Evolutionary conservation across 2,329 filamentous ascomycete species (phyloP), one percentile per base, ranked within the genome.

Genomic region (Biscogniauxia mediterranea): DNA sequence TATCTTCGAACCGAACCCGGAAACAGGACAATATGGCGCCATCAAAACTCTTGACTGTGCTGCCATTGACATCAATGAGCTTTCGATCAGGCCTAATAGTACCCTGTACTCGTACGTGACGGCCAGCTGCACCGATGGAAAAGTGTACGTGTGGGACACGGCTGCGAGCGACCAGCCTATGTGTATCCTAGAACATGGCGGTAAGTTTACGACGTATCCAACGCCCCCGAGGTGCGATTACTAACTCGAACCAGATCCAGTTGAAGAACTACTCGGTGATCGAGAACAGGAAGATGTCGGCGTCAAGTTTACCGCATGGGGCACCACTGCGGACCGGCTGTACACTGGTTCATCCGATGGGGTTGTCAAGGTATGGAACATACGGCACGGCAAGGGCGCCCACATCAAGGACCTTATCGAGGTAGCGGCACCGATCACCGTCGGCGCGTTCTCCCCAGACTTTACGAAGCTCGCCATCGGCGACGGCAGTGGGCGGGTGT

Each of bases 291-390:
- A 85, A 56, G 86, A 89, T 61, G 82, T 83, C 0, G 86, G 86
- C 1, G 84, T 88, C 51, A 88, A 88, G 68, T 88, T 89, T 65
- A 82, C 81, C 0, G 81, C 85, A 3, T 89, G 86, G 86, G 86
- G 84, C 0, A 79, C 76, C 17, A 83, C 81, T 0, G 71, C 77
- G 0, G 83, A 86, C 58, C 79, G 85, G 0, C 80, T 89, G 52
- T 89, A 89, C 65, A 88, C 85, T 0, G 86, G 86, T 0, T 85
- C 84, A 0, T 88, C 86, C 1, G 86, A 89, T 62, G 86, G 86
- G 1, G 77, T 83, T 0, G 78, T 89, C 17, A 88, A 85, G 62
- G 84, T 85, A 1, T 89, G 86, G 86, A 85, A 88, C 63, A 74
- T 89, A 8, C 81, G 83, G 77, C 52, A 68, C 55, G 56, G 73